Percentiles rank a stretch among this genome's conserved stretches.
These are phyloP conservation scores for Viola pubescens DNA, from an alignment of 441 rosid genomes.

Conservation along the genomic window DNA sequence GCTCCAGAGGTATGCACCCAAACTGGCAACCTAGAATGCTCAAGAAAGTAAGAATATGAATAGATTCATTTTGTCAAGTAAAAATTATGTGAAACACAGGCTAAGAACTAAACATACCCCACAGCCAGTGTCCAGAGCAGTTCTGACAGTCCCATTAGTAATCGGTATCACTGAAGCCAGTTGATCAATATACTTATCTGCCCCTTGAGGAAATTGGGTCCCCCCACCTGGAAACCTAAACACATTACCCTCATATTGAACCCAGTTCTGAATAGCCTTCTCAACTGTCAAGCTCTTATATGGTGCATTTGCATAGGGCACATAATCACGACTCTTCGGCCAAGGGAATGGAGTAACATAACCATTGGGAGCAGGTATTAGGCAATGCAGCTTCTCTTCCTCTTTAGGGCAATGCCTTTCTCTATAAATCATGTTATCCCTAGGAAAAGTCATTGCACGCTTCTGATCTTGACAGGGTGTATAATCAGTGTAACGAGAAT, in stretches of 20 bases:
- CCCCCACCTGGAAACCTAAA: conserved; percentile 98
- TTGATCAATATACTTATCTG: conserved; percentile 85
- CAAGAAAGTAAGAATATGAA: background rate
- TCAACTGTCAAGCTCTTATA: conserved; percentile 94
- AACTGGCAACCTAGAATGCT: conserved; percentile 75
- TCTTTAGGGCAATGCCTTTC: conserved; percentile 85
- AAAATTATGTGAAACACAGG: background rate
- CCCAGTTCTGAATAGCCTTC: conserved; percentile 98
- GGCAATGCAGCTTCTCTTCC: conserved; percentile 63
- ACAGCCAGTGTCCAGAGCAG: conserved; percentile 95
- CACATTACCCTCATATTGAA: conserved; percentile 88
- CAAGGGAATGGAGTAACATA: conserved; percentile 92
- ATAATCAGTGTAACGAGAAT: conserved; percentile 56
- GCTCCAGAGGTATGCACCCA: conserved; percentile 97
- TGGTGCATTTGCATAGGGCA: conserved; percentile 95
- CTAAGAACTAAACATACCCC: conserved; percentile 52
- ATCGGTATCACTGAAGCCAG: conserved; percentile 89
- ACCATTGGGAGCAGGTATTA: conserved; percentile 87
- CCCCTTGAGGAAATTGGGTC: conserved; percentile 98
- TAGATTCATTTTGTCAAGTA: background rate
- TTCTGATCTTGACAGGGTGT: conserved; percentile 96
- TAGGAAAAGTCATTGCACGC: conserved; percentile 94
- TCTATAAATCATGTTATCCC: conserved; percentile 81
- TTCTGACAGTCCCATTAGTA: conserved; percentile 82
- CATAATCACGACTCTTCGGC: conserved; percentile 98